Evolutionary conservation across 257 asterid species (phyloP), one percentile per base, ranked within the genome.

Genomic region (Lycium barbarum): DNA sequence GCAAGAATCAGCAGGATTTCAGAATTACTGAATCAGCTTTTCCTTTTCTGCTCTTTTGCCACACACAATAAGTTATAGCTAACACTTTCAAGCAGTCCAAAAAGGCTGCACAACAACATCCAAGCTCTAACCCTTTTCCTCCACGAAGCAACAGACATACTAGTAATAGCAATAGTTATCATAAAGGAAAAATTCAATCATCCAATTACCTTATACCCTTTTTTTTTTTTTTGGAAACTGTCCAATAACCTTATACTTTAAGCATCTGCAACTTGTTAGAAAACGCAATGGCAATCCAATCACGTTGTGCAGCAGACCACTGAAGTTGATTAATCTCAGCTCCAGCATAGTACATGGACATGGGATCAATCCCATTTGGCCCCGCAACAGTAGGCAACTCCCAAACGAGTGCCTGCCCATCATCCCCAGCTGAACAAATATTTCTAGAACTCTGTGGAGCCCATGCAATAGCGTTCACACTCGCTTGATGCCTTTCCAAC

Each of bases 391-490:
- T 96, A 0, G 98, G 99, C 83, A 94, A 83, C 84, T 96, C 98
- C 98, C 98, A 95, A 53, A 95, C 93, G 86, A 96, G 91, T 0
- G 98, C 97, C 88, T 89, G 98, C 12, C 93, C 97, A 35, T 96
- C 99, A 68, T 95, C 98, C 62, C 98, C 99, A 1, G 91, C 97
- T 13, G 99, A 96, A 88, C 97, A 95, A 17, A 96, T 90, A 86
- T 96, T 98, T 88, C 96, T 89, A 49, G 57, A 63, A 55, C 99
- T 96, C 89, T 93, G 98, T 9, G 99, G 99, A 1, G 98, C 99
- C 99, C 99, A 95, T 0, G 95, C 91, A 45, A 95, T 91, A 1
- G 99, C 98, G 54, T 95, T 96, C 43, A 96, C 99, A 63, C 99
- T 88, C 1, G 92, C 98, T 40, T 83, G 87, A 54, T 96, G 98